Conservation (phyloP, 2,329 filamentous ascomycete genomes). For the Cordyceps cicadae region DNA sequence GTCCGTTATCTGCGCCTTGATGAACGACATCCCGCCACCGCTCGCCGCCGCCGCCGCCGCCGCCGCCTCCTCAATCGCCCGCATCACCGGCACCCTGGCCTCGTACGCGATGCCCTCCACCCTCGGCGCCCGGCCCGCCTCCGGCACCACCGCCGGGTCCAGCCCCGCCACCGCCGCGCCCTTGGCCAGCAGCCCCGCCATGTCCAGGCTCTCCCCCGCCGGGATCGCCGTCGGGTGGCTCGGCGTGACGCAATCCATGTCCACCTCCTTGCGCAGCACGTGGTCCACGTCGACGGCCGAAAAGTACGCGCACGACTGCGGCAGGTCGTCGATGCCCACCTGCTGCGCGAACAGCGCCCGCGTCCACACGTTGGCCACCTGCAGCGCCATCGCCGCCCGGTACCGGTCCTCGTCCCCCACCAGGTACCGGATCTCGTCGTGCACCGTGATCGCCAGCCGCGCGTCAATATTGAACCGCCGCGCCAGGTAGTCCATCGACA, state of each 20-base stretch:
- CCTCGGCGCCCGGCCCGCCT: slow-evolving; percentile 36
- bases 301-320: slow-evolving; percentile 91
- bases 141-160: background rate
- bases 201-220: slow-evolving; percentile 81
- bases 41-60: too few species aligned
- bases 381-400: slow-evolving; percentile 80
- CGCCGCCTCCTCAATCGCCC: slow-evolving; percentile 49
- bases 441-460: slow-evolving; percentile 84
- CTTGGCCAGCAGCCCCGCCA: slow-evolving; percentile 65
- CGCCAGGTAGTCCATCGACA: slow-evolving; percentile 89
- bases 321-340: slow-evolving; percentile 89
- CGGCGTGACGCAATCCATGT: slow-evolving; percentile 94
- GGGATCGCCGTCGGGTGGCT: slow-evolving; percentile 72
- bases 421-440: slow-evolving; percentile 94
- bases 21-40: slow-evolving; percentile 49
- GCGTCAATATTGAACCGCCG: slow-evolving; percentile 78
- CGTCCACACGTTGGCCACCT: slow-evolving; percentile 93
- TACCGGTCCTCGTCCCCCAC: slow-evolving; percentile 82
- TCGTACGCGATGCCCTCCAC: slow-evolving; percentile 59
- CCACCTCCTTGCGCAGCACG: slow-evolving; percentile 93
- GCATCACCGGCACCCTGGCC: slow-evolving; percentile 72
- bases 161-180: background rate
- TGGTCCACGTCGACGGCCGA: slow-evolving; percentile 91
- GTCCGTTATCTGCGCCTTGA: slow-evolving; percentile 75
- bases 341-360: slow-evolving; percentile 96